Base-by-base conservation (phyloP, 2,329 filamentous ascomycete species). In the Botrytis tulipae region DNA sequence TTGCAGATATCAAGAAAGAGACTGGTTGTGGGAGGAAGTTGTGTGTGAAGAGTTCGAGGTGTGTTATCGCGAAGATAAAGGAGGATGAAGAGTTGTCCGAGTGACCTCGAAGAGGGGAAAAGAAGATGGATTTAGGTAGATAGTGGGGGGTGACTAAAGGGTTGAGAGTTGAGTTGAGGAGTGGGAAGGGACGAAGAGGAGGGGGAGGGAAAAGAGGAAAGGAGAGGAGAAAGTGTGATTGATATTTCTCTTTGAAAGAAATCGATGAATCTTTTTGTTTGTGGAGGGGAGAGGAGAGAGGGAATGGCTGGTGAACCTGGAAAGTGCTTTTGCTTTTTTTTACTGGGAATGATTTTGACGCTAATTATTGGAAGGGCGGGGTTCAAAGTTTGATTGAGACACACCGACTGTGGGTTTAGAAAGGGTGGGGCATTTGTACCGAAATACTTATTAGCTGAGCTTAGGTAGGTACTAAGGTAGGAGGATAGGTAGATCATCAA, bases 111-210 rank as follows among this genome's bases (percentile, higher is more conserved):
- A 70, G 66, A 73, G 57, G 73, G 68, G 61, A 70, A 60, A 18
- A 57, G 51, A 29, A 57, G 51, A 57, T 57, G 51, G 51, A 57
- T 29, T 69, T 51, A 62, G 48, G 63, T 61, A 62, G 68, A 70
- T 75, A 48, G 74, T 72, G 57, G 73, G 60, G 72, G 54, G 37
- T 59, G 46, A 57, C 59, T 57, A 65, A 65, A 71, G 68, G 68
- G 74, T 62, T 72, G 73, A 72, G 70, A 71, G 73, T 75, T 66
- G 75, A 73, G 74, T 73, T 72, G 76, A 65, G 75, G 73, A 68
- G 62, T 75, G 67, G 76, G 75, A 71, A 68, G 72, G 46, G 71
- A 59, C 59, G 61, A 71, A 72, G 73, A 68, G 62, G 73, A 48
- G 61, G 66, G 59, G 60, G 67, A 68, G 72, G 65, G 66, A 65